A percentile compares a stretch with the other conserved stretches of the same genome.
Conservation (phyloP, 2,329 filamentous ascomycete genomes). For the Colletotrichum sp. region DNA sequence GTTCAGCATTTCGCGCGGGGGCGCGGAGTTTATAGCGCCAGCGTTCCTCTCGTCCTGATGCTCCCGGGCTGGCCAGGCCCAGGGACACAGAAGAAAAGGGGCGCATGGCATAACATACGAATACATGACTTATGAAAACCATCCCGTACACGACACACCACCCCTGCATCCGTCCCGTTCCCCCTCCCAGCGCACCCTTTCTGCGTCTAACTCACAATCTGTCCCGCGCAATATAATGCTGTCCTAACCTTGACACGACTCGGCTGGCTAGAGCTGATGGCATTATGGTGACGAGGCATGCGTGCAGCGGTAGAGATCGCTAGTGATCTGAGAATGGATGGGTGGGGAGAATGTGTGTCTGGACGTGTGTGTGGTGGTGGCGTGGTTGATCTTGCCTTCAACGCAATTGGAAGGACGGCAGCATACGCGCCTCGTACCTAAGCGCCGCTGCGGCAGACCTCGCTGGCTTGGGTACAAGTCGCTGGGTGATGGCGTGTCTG, state of each 20-base stretch:
- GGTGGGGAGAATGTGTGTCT: too few relatives aligned
- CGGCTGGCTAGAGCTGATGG: not conserved
- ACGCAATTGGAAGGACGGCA: too few relatives aligned
- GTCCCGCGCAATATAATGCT: not conserved
- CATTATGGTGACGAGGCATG: not conserved
- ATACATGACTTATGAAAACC: not conserved
- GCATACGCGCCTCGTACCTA: too few relatives aligned
- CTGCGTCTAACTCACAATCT: not conserved
- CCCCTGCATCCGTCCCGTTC: not conserved
- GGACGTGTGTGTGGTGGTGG: too few relatives aligned
- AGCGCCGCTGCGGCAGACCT: too few relatives aligned
- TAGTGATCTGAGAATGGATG: too few relatives aligned
- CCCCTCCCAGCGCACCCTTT: not conserved
- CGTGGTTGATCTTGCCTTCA: too few relatives aligned
- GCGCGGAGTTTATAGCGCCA: not conserved
- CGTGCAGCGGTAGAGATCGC: too few relatives aligned
- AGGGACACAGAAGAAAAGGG: not conserved
- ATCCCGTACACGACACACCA: not conserved
- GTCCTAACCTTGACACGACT: not conserved
- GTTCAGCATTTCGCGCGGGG: not conserved
- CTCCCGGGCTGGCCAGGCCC: not conserved
- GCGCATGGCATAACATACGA: not conserved
- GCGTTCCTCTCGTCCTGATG: not conserved
- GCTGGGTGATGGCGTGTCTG: too few relatives aligned
- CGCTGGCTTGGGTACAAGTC: too few relatives aligned